Base-by-base conservation (phyloP, 108 stramenopile species). In the Nannochloropsis gaditana region DNA sequence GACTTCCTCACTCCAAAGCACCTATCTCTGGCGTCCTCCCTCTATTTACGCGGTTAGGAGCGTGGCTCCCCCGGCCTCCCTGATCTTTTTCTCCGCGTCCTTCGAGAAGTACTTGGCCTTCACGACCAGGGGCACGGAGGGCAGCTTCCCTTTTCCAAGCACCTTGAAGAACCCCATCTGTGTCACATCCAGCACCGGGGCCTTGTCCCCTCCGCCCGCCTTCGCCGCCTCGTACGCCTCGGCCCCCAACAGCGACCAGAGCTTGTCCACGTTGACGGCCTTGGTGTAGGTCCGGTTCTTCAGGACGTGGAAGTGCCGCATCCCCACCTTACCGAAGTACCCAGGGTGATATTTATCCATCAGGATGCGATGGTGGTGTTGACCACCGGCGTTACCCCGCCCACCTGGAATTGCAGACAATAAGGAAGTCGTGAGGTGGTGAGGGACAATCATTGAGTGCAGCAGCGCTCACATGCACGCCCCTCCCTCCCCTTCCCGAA, bases 271-370 rank as follows among this genome's bases (percentile, higher is more conserved):
- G 93, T 98, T 99, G 88, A 96, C 89, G 41, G 95, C 95, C 43
- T 96, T 96, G 89, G 95, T 96, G 94, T 91, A 95, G 80, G 90
- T 87, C 44, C 95, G 90, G 93, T 98, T 97, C 88, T 94, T 93
- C 92, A 96, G 90, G 82, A 94, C 31, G 89, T 99, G 99, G 91
- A 96, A 99, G 59, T 96, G 97, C 83, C 98, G 94, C 97, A 99
- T 98, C 93, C 98, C 98, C 83, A 99, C 97, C 95, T 98, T 99
- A 90, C 99, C 97, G 91, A 99, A 99, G 93, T 99, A 98, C 93
- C 98, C 98, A 87, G 98, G 98, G 92, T 99, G 98, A 91, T 93
- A 99, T 92, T 99, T 97, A 92, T 99, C 99, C 88, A 99, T 93
- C 47, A 98, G 92, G 89, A 94, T 97, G 43, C 99, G 95, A 95